Evolutionary conservation across 352 stramenopile genomes (phyloP), one percentile per base, ranked within the genome.

Genomic region (Phytophthora pisi): DNA sequence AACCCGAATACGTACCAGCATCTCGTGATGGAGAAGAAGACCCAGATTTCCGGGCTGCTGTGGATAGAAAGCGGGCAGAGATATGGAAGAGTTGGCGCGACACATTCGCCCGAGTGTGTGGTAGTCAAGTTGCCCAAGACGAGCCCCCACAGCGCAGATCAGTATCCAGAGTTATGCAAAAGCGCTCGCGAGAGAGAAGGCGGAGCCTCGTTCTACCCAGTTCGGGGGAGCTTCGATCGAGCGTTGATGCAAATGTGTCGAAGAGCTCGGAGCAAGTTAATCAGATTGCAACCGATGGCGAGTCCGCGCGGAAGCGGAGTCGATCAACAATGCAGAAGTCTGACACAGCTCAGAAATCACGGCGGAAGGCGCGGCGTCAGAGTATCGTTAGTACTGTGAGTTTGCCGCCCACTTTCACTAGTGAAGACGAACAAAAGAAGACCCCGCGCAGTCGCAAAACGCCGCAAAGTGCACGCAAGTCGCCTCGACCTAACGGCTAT

Each of bases 281-380:
- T 51, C 42, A 26, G 18, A 47, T 49, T 51, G 13, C 23, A 15
- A 64, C 34, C 28, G 30, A 26, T 31, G 46, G 23, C 31, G 45
- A 65, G 2, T 60, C 10, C 15, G 23, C 8, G 18, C 45, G 53
- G 10, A 73, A 77, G 30, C 61, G 51, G 10, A 55, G 51, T 43
- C 43, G 60, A 56, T 38, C 46, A 5, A 54, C 51, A 7, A 34
- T 51, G 26, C 49, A 51, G 6, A 50, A 59, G 34, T 28, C 23
- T 30, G 57, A 68, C n/a, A 47, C 53, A 43, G 36, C 24, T 5
- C 51, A 51, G 10, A 74, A 65, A 46, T 56, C 56, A 31, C 43
- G 51, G 18, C 69, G 64, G 9, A 79, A 79, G 57, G 30, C 45
- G 63, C 74, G 72, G 0, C 74, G 77, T n/a, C 77, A 85, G 59